A percentile compares a stretch with the other conserved stretches of the same genome.
Conservation (phyloP, 371 early-diverging fungal genomes). For the Mucor ambiguus region DNA sequence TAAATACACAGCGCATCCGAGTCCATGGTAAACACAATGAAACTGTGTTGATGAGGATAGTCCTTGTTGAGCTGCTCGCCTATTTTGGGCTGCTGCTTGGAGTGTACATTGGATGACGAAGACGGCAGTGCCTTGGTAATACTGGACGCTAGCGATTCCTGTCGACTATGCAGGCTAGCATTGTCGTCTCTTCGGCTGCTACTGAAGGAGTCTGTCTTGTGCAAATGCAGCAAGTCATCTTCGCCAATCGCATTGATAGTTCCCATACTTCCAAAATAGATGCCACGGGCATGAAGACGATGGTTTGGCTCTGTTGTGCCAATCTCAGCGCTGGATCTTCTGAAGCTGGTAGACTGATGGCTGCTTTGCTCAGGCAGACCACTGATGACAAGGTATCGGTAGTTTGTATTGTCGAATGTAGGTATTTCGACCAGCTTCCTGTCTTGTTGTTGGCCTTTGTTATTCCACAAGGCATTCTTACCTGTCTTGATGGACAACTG, state of each 20-base stretch:
- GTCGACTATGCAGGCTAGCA: slow-evolving; percentile 35
- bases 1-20: slow-evolving; percentile 54
- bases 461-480: background rate
- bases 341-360: slow-evolving; percentile 26
- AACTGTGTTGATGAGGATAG: slow-evolving; percentile 44
- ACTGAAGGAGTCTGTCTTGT: slow-evolving; percentile 5
- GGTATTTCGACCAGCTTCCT: slow-evolving; percentile 10
- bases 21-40: slow-evolving; percentile 60
- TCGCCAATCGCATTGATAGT: slow-evolving; percentile 14
- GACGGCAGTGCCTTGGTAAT: slow-evolving; percentile 27
- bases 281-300: background rate
- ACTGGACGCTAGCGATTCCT: slow-evolving; percentile 43
- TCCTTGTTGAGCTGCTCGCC: background rate
- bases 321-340: slow-evolving; percentile 48
- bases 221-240: slow-evolving; percentile 10
- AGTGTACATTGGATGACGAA: slow-evolving; percentile 11
- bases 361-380: slow-evolving; percentile 55
- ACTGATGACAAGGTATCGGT: slow-evolving; percentile 52
- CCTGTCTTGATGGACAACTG: background rate
- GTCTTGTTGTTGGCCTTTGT: background rate
- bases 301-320: background rate
- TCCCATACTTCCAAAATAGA: background rate
- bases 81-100: slow-evolving; percentile 2
- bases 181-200: slow-evolving; percentile 26
- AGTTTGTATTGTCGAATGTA: slow-evolving; percentile 18